These are phyloP conservation scores for Sclerotinia nivalis DNA, from an alignment of 2,329 filamentous ascomycete genomes.

Conservation along the genomic window DNA sequence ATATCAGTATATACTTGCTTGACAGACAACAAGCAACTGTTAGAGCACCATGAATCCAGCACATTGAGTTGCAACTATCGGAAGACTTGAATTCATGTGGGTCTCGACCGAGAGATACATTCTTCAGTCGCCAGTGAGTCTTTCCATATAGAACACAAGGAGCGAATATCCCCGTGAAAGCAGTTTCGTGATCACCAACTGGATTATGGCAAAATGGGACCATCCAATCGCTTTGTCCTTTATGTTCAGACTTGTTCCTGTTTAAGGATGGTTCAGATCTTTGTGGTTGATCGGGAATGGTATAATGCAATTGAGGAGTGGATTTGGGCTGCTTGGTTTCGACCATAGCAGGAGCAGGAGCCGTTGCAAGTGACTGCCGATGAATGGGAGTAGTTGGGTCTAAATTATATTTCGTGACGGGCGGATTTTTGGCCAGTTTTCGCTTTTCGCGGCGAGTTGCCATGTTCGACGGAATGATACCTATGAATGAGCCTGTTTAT, in stretches of 20 bases:
- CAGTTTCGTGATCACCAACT: slow-evolving; percentile 40
- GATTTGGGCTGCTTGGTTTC: slow-evolving; percentile 2
- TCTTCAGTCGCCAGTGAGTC: slow-evolving; percentile 46
- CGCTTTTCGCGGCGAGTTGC: not conserved
- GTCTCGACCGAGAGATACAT: slow-evolving; percentile 43
- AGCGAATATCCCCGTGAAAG: slow-evolving; percentile 32
- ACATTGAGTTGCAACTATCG: slow-evolving; percentile 44
- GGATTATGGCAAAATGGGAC: slow-evolving; percentile 44
- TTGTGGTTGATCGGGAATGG: slow-evolving; percentile 15
- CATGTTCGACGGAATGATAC: slow-evolving; percentile 5
- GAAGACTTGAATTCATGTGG: slow-evolving; percentile 43
- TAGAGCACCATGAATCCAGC: slow-evolving; percentile 40
- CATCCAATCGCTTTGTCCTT: slow-evolving; percentile 38
- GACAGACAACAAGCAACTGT: slow-evolving; percentile 16
- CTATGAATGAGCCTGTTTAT: slow-evolving; percentile 15
- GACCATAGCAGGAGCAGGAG: not conserved
- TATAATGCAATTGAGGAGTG: slow-evolving; percentile 7
- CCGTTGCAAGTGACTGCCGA: slow-evolving; percentile 18
- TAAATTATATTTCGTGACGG: slow-evolving; percentile 15
- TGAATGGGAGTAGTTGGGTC: slow-evolving; percentile 17
- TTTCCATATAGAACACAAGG: slow-evolving; percentile 48
- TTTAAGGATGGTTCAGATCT: slow-evolving; percentile 9
- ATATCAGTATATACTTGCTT: not conserved
- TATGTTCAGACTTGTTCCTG: slow-evolving; percentile 18
- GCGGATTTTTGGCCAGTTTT: slow-evolving; percentile 15